phyloP scores from a whole-genome alignment of 331 rosid species.

The Quercus phellos region DNA sequence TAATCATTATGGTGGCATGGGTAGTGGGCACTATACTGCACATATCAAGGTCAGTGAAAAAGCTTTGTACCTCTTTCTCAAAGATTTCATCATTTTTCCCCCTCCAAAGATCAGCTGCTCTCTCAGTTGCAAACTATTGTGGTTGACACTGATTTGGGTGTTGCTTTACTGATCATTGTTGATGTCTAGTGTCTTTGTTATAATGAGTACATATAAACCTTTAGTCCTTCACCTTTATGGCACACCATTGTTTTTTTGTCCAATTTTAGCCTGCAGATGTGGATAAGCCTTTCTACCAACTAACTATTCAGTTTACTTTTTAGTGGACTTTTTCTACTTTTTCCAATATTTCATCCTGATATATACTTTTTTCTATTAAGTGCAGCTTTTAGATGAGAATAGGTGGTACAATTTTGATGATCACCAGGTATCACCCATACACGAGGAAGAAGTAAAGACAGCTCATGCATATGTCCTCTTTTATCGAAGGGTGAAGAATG shows the following conservation, averaged over 20 bases:
- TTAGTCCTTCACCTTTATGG: background rate
- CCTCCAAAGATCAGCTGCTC: background rate
- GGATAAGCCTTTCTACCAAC: too few relatives aligned
- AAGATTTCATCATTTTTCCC: background rate
- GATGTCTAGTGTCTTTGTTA: background rate
- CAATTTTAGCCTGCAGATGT: background rate
- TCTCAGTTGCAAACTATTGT: background rate
- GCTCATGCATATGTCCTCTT: conserved; percentile 93
- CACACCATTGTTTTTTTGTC: background rate
- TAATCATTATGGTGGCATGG: conserved; percentile 96
- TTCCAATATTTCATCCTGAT: conserved; percentile 13
- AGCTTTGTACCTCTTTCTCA: background rate
- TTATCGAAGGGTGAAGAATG: conserved; percentile 75
- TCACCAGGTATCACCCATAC: conserved; percentile 77
- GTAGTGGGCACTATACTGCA: conserved; percentile 98
- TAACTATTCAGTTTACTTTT: background rate
- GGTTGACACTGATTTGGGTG: background rate
- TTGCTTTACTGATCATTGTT: background rate
- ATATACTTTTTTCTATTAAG: background rate
- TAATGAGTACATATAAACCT: background rate
- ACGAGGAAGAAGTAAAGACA: conserved; percentile 88
- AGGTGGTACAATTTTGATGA: conserved; percentile 95
- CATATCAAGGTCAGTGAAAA: conserved; percentile 71
- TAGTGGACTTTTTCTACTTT: conserved; percentile 5
- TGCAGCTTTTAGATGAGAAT: conserved; percentile 87